Percentiles rank a stretch among this genome's conserved stretches.
phyloP scores from a whole-genome alignment of 2,329 filamentous ascomycete genomes.

The Hyphodiscus sp. region DNA sequence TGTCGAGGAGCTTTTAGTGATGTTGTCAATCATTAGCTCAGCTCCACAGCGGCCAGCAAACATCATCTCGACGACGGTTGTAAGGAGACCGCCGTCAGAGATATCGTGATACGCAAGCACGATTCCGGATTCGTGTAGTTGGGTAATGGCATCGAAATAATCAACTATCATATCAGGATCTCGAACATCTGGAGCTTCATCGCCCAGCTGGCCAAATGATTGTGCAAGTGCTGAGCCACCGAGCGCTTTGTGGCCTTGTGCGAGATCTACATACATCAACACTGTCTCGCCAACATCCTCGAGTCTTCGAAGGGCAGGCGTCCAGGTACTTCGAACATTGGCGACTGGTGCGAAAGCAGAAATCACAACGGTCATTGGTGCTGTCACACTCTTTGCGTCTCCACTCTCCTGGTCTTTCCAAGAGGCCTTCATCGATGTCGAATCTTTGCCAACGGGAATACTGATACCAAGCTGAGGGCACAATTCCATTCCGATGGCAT shows the following conservation, averaged over 20 bases:
- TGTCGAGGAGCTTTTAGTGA: constrained; percentile 55
- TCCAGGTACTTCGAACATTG: constrained; percentile 85
- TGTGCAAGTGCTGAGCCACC: constrained; percentile 91
- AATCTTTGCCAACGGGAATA: constrained; percentile 97
- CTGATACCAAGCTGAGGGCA: constrained; percentile 86
- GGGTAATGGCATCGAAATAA: constrained; percentile 79
- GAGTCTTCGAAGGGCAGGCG: constrained; percentile 72
- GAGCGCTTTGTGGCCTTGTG: constrained; percentile 70
- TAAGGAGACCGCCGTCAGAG: constrained; percentile 87
- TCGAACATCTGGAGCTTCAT: constrained; percentile 79
- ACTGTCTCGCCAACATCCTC: constrained; percentile 87
- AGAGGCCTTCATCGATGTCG: constrained; percentile 97
- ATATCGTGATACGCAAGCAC: constrained; percentile 94
- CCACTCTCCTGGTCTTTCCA: constrained; percentile 69
- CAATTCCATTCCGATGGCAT: constrained; percentile 86
- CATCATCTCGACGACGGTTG: constrained; percentile 93
- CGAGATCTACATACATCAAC: constrained; percentile 86
- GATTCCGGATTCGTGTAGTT: constrained; percentile 58
- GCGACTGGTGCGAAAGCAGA: constrained; percentile 84
- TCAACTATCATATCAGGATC: constrained; percentile 76
- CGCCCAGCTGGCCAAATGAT: constrained; percentile 77
- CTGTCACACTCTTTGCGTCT: constrained; percentile 76
- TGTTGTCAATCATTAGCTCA: constrained; percentile 74
- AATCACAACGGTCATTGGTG: constrained; percentile 85
- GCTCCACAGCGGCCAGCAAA: constrained; percentile 89